Conservation (phyloP, 2,329 filamentous ascomycete species). For the Phialemonium atrogriseum region DNA sequence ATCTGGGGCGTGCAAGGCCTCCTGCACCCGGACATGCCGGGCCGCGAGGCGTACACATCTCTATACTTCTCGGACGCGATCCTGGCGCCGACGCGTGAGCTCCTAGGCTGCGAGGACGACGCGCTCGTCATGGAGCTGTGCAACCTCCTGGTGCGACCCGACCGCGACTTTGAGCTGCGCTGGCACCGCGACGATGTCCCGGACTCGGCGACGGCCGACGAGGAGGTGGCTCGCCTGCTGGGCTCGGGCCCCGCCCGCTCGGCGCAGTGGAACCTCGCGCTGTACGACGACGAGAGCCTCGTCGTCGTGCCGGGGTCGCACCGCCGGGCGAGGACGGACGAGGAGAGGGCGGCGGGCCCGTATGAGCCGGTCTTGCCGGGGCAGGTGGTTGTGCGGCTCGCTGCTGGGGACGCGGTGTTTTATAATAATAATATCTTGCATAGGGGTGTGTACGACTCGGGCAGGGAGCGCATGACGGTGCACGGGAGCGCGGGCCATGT, state of each 20-base stretch:
- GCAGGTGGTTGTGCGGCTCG: slow-evolving; percentile 57
- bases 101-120: slow-evolving; percentile 50
- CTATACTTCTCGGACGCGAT: slow-evolving; percentile 66
- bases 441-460: slow-evolving; percentile 54
- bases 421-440: slow-evolving; percentile 89
- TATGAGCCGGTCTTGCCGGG: slow-evolving; percentile 53
- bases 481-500: slow-evolving; percentile 64
- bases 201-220: slow-evolving; percentile 52
- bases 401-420: slow-evolving; percentile 73
- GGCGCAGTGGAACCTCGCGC: slow-evolving; percentile 80
- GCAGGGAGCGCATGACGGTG: slow-evolving; percentile 58
- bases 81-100: slow-evolving; percentile 52
- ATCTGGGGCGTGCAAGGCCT: slow-evolving; percentile 91
- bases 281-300: slow-evolving; percentile 66
- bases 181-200: slow-evolving; percentile 86
- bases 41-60: slow-evolving; percentile 51
- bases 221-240: slow-evolving; percentile 59
- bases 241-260: slow-evolving; percentile 57
- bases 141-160: slow-evolving; percentile 74
- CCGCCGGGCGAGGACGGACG: slow-evolving; percentile 57
- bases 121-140: slow-evolving; percentile 79
- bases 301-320: slow-evolving; percentile 75
- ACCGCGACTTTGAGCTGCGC: slow-evolving; percentile 60
- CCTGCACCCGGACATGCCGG: slow-evolving; percentile 62
- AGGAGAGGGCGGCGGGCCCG: slow-evolving; percentile 59